phyloP scores from a whole-genome alignment of 2,329 filamentous ascomycete genomes.

The Macroventuria anomochaeta region DNA sequence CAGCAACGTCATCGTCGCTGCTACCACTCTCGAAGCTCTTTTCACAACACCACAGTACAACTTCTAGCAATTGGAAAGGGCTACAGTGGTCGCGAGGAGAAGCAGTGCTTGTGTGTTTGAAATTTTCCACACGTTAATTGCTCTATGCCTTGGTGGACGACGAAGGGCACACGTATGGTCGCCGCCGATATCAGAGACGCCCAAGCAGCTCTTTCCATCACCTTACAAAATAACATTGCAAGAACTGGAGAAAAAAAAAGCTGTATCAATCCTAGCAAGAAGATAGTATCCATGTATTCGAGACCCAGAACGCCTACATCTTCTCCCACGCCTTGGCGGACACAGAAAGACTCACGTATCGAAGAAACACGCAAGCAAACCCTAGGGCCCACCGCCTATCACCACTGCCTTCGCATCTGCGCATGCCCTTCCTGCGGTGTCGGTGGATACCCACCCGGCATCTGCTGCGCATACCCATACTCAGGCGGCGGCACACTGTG shows the following conservation, averaged over 20 bases:
- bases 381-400: neutral
- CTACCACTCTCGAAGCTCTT: neutral
- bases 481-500: neutral
- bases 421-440: neutral
- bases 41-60: neutral
- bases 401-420: neutral
- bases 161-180: too few species aligned
- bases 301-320: neutral
- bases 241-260: too few species aligned
- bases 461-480: constrained; percentile 2
- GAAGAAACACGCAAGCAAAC: neutral
- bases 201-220: too few species aligned
- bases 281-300: neutral
- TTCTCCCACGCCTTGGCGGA: neutral
- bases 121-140: too few species aligned
- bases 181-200: too few species aligned
- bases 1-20: constrained; percentile 12
- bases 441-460: neutral
- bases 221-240: too few species aligned
- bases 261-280: too few species aligned
- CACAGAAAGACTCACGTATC: neutral
- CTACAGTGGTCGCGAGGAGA: too few species aligned
- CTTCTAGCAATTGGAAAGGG: neutral
- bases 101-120: too few species aligned
- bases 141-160: too few species aligned